phyloP scores from a whole-genome alignment of 2,329 filamentous ascomycete genomes.

The Ploettnerulaceae sp. region DNA sequence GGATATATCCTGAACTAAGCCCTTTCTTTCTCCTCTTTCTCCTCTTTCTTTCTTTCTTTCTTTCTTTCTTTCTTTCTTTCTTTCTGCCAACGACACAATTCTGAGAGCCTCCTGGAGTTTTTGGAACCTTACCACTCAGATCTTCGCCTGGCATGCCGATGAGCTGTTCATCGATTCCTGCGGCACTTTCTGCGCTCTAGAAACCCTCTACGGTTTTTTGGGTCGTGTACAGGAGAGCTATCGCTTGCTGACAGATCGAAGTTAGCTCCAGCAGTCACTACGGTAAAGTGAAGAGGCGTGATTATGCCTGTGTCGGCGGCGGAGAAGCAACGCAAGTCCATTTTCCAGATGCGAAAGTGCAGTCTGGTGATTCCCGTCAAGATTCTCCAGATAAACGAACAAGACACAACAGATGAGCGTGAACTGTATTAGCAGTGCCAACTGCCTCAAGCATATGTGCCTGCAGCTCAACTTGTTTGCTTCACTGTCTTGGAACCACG shows the following conservation, averaged over 20 bases:
- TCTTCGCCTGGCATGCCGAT: too few species aligned
- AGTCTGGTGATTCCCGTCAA: slow-evolving; percentile 15
- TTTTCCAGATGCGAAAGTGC: slow-evolving; percentile 17
- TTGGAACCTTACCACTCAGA: too few species aligned
- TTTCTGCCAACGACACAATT: too few species aligned
- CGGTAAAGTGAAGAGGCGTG: slow-evolving; percentile 18
- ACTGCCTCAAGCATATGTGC: too few species aligned
- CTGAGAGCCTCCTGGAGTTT: too few species aligned
- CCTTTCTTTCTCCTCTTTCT: too few species aligned
- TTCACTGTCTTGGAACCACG: slow-evolving; percentile 13
- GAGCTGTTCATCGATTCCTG: too few species aligned
- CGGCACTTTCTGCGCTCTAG: slow-evolving; percentile 16
- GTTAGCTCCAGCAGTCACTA: slow-evolving; percentile 12
- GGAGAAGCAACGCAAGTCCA: slow-evolving; percentile 16
- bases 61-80: too few species aligned
- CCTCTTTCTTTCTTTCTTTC: too few species aligned
- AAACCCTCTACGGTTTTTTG: too few species aligned
- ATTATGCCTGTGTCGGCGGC: slow-evolving; percentile 19
- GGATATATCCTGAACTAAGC: too few species aligned
- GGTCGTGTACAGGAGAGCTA: slow-evolving; percentile 13
- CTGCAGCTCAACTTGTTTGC: neutral
- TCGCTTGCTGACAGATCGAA: slow-evolving; percentile 14
- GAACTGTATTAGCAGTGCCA: too few species aligned
- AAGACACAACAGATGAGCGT: slow-evolving; percentile 20
- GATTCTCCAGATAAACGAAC: slow-evolving; percentile 22